Evolutionary conservation across 1,139 yeast species (phyloP).

Genomic region (Saccharomyces hybrid): DNA sequence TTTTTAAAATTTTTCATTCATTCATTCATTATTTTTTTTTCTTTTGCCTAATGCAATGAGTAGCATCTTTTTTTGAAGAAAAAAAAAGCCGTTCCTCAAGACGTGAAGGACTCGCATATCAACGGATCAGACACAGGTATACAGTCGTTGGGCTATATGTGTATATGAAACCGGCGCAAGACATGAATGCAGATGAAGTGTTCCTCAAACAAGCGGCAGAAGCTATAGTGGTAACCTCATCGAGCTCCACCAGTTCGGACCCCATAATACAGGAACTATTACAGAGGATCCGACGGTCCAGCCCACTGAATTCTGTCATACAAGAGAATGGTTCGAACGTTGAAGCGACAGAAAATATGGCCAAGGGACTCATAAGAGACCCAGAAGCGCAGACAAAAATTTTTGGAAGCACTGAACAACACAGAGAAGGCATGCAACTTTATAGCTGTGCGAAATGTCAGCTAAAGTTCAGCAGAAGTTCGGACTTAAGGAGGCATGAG

Average conservation of each 20-base stretch:
- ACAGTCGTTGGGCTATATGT: background rate
- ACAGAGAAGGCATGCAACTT: background rate
- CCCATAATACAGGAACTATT: slow-evolving; percentile 28
- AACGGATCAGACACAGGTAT: background rate
- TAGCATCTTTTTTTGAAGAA: no score
- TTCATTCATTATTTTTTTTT: background rate
- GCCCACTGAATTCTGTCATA: slow-evolving; percentile 7
- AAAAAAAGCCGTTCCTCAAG: background rate
- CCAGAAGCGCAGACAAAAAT: background rate
- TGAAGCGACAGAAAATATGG: background rate
- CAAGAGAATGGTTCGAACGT: background rate
- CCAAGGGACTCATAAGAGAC: background rate
- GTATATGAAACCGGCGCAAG: background rate
- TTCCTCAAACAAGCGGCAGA: slow-evolving; percentile 29
- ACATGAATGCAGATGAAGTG: slow-evolving; percentile 23
- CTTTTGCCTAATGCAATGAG: background rate
- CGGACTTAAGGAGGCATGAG: slow-evolving; percentile 29
- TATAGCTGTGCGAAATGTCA: slow-evolving; percentile 26
- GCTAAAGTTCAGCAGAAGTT: slow-evolving; percentile 24
- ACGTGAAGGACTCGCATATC: background rate
- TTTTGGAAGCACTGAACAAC: no score
- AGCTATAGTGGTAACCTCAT: slow-evolving; percentile 25
- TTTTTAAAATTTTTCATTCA: no score
- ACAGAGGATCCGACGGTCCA: slow-evolving; percentile 19
- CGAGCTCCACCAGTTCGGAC: slow-evolving; percentile 20